Evolutionary conservation across 2,329 filamentous ascomycete species (phyloP), one percentile per base, ranked within the genome.

Genomic region (Fusarium irregulare): DNA sequence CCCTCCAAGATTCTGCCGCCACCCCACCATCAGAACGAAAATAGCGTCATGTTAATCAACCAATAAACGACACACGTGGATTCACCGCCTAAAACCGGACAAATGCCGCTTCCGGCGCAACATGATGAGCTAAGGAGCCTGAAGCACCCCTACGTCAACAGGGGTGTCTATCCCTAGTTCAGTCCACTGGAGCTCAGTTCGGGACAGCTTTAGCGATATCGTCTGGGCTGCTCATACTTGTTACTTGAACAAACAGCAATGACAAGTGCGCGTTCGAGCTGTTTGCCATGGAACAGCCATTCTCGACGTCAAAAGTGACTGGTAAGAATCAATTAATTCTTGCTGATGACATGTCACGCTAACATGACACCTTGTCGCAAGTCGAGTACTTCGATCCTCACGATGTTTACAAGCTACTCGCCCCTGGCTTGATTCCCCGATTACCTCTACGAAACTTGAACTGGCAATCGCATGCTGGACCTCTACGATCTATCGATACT

Each of bases 371-470:
- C 65, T 49, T 59, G 50, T 71, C 65, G 62, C 66, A 54, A 97
- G 94, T 98, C 83, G 94, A 98, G 85, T 99, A 97, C 83, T 93
- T 92, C 83, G 96, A 99, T 82, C 95, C 96, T 56, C 92, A 93
- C 78, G 91, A 92, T 76, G 88, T 98, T 69, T 98, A 95, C 81
- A 90, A 93, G 63, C 87, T 95, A 55, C 84, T 98, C 45, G 91
- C 92, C 13, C 89, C 93, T 4, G 90, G 94, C 61, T 85, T 99
- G 61, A 85, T 92, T 42, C 86, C 92, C 44, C 91, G 93, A 57
- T 86, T 98, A 1, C 96, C 96, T 34, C 86, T 99, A 40, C 92
- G 91, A 70, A 97, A 98, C 76, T 89, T 99, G 47, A 93, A 98
- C 77, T 99, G 96, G 96, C 97, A 98, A 80, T 97, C 96, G 16